Conservation (phyloP, 1,284 basidiomycete genomes). For the Tetrapyrgos nigripes region DNA sequence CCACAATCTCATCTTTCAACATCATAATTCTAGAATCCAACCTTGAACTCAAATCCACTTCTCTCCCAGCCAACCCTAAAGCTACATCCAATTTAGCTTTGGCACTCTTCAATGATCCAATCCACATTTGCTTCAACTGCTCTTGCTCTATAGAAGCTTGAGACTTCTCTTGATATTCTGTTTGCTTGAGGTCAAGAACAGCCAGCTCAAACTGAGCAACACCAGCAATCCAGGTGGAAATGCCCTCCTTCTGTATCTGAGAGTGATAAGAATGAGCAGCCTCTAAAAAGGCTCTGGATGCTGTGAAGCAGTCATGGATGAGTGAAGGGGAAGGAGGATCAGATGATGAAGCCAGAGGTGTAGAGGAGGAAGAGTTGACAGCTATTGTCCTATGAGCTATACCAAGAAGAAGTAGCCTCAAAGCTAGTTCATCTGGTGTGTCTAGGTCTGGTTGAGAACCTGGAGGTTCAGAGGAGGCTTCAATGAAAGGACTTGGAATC, state of each 20-base stretch:
- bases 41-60: conserved; percentile 68
- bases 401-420: conserved; percentile 72
- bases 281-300: conserved; percentile 53
- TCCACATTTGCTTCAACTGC: conserved; percentile 46
- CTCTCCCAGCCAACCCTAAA: conserved; percentile 52
- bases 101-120: conserved; percentile 50
- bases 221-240: conserved; percentile 71
- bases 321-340: neutral
- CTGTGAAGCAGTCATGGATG: conserved; percentile 36
- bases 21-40: conserved; percentile 73
- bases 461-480: conserved; percentile 11
- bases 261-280: conserved; percentile 53
- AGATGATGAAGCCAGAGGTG: conserved; percentile 1
- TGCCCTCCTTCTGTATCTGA: conserved; percentile 34
- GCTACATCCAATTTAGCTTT: conserved; percentile 59
- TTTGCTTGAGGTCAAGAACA: conserved; percentile 66
- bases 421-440: conserved; percentile 72
- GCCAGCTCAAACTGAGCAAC: conserved; percentile 73
- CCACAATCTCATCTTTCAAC: conserved; percentile 71
- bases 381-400: conserved; percentile 65
- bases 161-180: conserved; percentile 37
- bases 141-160: neutral
- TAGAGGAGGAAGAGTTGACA: too few relatives aligned
- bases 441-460: conserved; percentile 51
- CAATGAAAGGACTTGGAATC: conserved; percentile 41